Conservation (phyloP, 2,329 filamentous ascomycete species). For the Penicillium frequentans region DNA sequence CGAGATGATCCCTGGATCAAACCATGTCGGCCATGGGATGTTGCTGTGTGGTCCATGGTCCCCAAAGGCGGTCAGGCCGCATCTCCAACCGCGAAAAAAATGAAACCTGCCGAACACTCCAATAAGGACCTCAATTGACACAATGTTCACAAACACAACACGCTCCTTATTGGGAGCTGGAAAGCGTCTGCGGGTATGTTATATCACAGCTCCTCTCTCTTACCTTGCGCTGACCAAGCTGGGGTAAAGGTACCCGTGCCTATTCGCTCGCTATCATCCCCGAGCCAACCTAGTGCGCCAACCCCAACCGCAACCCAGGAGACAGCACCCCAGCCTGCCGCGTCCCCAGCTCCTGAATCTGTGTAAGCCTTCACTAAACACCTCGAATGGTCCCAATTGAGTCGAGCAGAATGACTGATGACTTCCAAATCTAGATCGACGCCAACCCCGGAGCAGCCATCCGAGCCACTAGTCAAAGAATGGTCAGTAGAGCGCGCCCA, state of each 20-base stretch:
- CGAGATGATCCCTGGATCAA: too few relatives aligned
- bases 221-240: not conserved
- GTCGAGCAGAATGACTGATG: slow-evolving; percentile 1
- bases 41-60: not conserved
- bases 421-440: slow-evolving; percentile 10
- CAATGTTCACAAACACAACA: slow-evolving; percentile 26
- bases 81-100: slow-evolving; percentile 22
- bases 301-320: slow-evolving; percentile 7
- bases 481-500: slow-evolving; percentile 24
- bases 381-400: not conserved
- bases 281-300: slow-evolving; percentile 17
- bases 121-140: slow-evolving; percentile 5
- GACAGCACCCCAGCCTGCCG: not conserved
- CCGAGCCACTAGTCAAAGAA: slow-evolving; percentile 25
- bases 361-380: slow-evolving; percentile 10
- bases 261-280: slow-evolving; percentile 22
- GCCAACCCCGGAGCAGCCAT: slow-evolving; percentile 8
- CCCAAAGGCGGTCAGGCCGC: slow-evolving; percentile 16
- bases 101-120: slow-evolving; percentile 12
- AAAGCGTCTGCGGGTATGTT: slow-evolving; percentile 24
- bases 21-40: not conserved
- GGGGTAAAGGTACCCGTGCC: slow-evolving; percentile 15
- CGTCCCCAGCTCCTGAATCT: not conserved
- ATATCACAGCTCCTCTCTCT: not conserved
- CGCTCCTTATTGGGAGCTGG: slow-evolving; percentile 23